phyloP scores from a whole-genome alignment of 1,284 basidiomycete species.

The Puccinia novopanici region DNA sequence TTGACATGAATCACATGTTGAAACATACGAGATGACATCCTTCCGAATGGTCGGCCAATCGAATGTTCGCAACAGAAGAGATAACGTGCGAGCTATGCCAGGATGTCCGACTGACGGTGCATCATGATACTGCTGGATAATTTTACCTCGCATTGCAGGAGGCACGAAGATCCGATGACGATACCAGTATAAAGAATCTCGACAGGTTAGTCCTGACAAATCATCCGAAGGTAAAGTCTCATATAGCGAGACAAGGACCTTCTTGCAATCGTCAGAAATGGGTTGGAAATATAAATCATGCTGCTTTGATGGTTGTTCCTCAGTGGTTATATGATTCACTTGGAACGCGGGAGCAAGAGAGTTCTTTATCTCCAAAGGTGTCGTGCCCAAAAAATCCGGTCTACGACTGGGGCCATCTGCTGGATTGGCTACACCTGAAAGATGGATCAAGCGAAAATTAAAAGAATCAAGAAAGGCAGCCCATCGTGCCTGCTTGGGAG shows the following conservation, averaged over 20 bases:
- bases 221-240: neutral
- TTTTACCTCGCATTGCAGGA: neutral
- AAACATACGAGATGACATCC: slow-evolving; percentile 10
- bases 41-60: slow-evolving; percentile 6
- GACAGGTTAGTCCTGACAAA: too few relatives aligned
- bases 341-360: neutral
- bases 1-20: slow-evolving; percentile 20
- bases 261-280: neutral
- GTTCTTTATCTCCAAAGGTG: neutral
- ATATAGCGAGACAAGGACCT: neutral
- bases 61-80: neutral
- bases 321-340: neutral
- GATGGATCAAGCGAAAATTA: slow-evolving; percentile 18
- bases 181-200: neutral
- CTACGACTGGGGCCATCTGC: slow-evolving; percentile 13
- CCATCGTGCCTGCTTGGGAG: too few relatives aligned
- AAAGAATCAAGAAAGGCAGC: too few relatives aligned
- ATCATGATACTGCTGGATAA: neutral
- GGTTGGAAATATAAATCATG: slow-evolving; percentile 18
- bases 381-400: neutral
- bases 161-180: neutral
- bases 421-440: slow-evolving; percentile 7
- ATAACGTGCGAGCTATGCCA: slow-evolving; percentile 2
- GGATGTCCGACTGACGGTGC: neutral
- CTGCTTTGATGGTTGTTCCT: too few relatives aligned